Conservation (phyloP, 2,329 filamentous ascomycete species). For the Alternaria brassicae region DNA sequence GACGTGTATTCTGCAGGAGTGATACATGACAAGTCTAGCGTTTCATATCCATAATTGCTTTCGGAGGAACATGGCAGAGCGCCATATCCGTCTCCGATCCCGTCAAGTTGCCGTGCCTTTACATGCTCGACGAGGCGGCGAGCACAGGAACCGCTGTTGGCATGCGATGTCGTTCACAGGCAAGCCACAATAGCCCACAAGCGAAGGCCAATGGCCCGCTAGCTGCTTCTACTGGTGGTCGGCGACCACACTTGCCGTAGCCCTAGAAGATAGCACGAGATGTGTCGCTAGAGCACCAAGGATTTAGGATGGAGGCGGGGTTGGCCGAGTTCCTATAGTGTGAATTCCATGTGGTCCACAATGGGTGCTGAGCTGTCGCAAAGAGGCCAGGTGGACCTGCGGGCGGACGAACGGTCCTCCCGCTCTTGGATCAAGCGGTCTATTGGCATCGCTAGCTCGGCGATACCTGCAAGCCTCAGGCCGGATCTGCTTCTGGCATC, state of each 20-base stretch:
- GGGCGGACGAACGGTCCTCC: slow-evolving; percentile 13
- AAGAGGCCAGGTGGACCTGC: slow-evolving; percentile 2
- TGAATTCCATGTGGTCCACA: background rate
- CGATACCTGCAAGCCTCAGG: slow-evolving; percentile 7
- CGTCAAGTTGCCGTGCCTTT: background rate
- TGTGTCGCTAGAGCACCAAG: background rate
- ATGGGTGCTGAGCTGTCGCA: background rate
- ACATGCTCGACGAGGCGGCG: background rate
- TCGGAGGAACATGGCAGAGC: background rate
- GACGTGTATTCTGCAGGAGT: background rate
- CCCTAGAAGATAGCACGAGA: background rate
- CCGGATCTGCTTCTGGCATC: slow-evolving; percentile 12
- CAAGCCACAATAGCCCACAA: slow-evolving; percentile 1
- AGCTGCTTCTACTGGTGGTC: background rate
- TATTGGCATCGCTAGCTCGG: slow-evolving; percentile 4
- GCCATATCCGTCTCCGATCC: background rate
- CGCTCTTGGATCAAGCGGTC: slow-evolving; percentile 6
- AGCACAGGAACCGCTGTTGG: background rate
- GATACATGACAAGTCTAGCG: background rate
- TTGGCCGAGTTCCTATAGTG: background rate
- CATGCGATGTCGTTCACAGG: background rate
- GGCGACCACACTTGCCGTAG: background rate
- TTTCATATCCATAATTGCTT: background rate
- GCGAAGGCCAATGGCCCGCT: background rate
- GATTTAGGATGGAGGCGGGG: background rate